Percentiles rank a stretch among this genome's conserved stretches.
phyloP scores from a whole-genome alignment of 805 yeast species.

The Jamesozyma spencerorum region DNA sequence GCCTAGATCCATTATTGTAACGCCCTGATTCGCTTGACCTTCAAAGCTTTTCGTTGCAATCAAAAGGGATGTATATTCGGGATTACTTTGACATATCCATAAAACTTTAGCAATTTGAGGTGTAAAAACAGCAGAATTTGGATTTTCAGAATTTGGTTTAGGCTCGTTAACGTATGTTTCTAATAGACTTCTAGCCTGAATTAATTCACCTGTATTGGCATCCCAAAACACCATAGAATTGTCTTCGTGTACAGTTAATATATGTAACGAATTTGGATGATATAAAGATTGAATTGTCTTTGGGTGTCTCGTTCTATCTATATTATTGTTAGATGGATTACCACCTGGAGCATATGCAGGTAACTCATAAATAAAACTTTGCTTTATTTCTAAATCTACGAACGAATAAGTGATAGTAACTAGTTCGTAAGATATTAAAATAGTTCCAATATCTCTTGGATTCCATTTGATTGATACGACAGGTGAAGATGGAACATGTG shows the following conservation, averaged over 20 bases:
- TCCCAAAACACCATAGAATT: constrained; percentile 92
- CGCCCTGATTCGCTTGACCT: constrained; percentile 33
- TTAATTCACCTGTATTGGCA: constrained; percentile 59
- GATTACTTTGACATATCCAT: constrained; percentile 76
- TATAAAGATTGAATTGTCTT: constrained; percentile 48
- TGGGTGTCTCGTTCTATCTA: constrained; percentile 33
- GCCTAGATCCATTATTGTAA: constrained; percentile 66
- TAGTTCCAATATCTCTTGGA: constrained; percentile 78
- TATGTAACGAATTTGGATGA: constrained; percentile 90
- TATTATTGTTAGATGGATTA: constrained; percentile 29
- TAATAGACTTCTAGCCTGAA: constrained; percentile 64
- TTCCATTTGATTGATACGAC: constrained; percentile 66
- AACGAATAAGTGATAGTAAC: constrained; percentile 64
- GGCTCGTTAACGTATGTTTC: constrained; percentile 59
- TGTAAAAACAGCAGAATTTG: constrained; percentile 8
- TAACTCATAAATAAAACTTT: constrained; percentile 49
- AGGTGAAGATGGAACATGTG: constrained; percentile 50
- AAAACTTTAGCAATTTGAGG: constrained; percentile 43
- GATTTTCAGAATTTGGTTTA: constrained; percentile 19
- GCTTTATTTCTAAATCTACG: constrained; percentile 47
- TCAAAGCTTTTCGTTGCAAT: constrained; percentile 51
- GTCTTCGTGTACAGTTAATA: constrained; percentile 70
- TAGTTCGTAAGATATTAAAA: constrained; percentile 64
- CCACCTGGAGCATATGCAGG: constrained; percentile 70
- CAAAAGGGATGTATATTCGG: constrained; percentile 68